Evolutionary conservation across 352 stramenopile genomes (phyloP).

Genomic region (Lagenidium giganteum): DNA sequence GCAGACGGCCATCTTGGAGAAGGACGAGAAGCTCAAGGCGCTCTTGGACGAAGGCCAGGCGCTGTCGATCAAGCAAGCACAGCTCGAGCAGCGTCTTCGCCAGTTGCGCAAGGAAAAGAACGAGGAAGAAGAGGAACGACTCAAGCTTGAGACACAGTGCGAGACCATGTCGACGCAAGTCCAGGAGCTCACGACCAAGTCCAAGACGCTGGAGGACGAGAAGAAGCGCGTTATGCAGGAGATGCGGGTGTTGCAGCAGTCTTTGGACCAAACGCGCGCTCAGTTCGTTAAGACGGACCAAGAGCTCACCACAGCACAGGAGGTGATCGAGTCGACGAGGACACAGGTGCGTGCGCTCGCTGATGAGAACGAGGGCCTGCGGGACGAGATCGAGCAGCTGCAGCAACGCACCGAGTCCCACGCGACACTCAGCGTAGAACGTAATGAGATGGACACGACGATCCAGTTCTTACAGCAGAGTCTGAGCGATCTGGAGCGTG

Average conservation of each 20-base stretch:
- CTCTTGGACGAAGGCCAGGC: slow-evolving; percentile 72
- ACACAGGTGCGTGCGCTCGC: slow-evolving; percentile 23
- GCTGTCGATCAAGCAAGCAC: slow-evolving; percentile 72
- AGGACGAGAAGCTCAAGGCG: slow-evolving; percentile 63
- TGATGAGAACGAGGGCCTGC: slow-evolving; percentile 25
- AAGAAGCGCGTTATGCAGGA: slow-evolving; percentile 35
- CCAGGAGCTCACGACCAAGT: slow-evolving; percentile 36
- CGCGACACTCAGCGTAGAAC: slow-evolving; percentile 41
- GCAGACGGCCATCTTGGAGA: slow-evolving; percentile 61
- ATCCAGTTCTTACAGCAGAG: slow-evolving; percentile 59
- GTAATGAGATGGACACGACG: slow-evolving; percentile 50
- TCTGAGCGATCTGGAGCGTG: slow-evolving; percentile 43
- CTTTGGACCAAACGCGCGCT: slow-evolving; percentile 14
- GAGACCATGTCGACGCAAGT: slow-evolving; percentile 42
- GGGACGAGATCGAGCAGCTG: slow-evolving; percentile 29
- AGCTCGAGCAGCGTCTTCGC: slow-evolving; percentile 64
- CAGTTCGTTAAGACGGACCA: slow-evolving; percentile 17
- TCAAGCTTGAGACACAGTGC: slow-evolving; percentile 46
- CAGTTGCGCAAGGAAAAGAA: slow-evolving; percentile 75
- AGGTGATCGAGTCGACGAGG: slow-evolving; percentile 19
- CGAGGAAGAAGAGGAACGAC: slow-evolving; percentile 54
- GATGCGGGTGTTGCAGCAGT: slow-evolving; percentile 21
- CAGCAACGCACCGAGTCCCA: slow-evolving; percentile 43
- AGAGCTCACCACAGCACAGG: slow-evolving; percentile 27
- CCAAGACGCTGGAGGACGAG: slow-evolving; percentile 45